phyloP scores from a whole-genome alignment of 2,329 filamentous ascomycete genomes.

The Talaromyces piceae region DNA sequence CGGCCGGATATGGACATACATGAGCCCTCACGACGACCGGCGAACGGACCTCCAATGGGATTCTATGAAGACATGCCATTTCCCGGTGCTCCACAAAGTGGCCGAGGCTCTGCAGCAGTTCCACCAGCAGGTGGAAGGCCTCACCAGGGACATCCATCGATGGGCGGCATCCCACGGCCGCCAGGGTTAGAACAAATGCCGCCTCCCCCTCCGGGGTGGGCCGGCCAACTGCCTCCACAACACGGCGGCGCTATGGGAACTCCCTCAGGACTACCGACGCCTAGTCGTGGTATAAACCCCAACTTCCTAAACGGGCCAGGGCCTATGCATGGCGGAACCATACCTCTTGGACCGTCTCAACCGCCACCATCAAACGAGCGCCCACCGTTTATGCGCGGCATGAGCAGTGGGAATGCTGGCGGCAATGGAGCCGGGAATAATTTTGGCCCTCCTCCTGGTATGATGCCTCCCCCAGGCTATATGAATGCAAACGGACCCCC shows the following conservation, averaged over 20 bases:
- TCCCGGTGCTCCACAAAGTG: conserved; percentile 17
- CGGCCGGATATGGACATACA: conserved; percentile 26
- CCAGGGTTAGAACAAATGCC: conserved; percentile 38
- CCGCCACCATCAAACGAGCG: conserved; percentile 27
- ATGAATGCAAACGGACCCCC: conserved; percentile 33
- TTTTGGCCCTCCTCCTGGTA: conserved; percentile 34
- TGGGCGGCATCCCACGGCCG: conserved; percentile 36
- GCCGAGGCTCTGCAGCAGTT: conserved; percentile 15
- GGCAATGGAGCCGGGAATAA: conserved; percentile 19
- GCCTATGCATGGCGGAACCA: conserved; percentile 25
- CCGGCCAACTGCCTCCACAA: conserved; percentile 26
- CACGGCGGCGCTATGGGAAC: conserved; percentile 29
- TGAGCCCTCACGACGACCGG: conserved; percentile 29
- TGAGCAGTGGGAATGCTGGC: conserved; percentile 17
- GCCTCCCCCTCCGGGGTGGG: conserved; percentile 29
- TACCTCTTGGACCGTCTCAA: conserved; percentile 10
- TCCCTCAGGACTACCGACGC: conserved; percentile 33
- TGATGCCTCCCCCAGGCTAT: conserved; percentile 40
- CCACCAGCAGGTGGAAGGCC: conserved; percentile 3
- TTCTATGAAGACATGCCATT: conserved; percentile 33
- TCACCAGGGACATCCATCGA: conserved; percentile 15
- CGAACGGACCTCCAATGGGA: conserved; percentile 31
- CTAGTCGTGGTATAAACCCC: conserved; percentile 30
- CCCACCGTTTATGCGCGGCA: conserved; percentile 30
- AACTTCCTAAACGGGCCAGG: conserved; percentile 30